Base-by-base conservation (phyloP, 2,329 filamentous ascomycete genomes). In the Blastomyces silverae region DNA sequence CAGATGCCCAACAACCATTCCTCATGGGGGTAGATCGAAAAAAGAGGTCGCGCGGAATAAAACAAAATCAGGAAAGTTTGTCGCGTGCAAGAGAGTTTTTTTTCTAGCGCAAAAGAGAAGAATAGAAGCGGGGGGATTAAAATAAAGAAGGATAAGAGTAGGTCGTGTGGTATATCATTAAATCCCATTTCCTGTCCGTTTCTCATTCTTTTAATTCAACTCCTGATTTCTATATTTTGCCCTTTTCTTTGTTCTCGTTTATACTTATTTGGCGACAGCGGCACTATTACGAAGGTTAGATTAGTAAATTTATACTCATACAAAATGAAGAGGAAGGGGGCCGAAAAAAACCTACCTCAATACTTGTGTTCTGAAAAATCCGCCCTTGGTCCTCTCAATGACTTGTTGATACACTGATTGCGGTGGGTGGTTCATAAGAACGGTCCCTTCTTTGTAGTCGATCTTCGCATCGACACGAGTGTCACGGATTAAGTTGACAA, bases 391-490 rank as follows among this genome's bases (percentile, higher is more conserved):
- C 81, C 92, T 87, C 85, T 99, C 94, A 75, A 99, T 99, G 74
- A 99, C 94, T 80, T 99, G 93, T 82, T 97, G 93, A 81, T 99
- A 97, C 70, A 99, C 93, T 69, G 92, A 96, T 82, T 95, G 94
- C 68, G 94, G 93, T 62, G 93, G 94, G 81, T 99, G 94, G 83
- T 99, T 97, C 93, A 99, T 99, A 72, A 97, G 87, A 63, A 99
- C 94, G 64, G 94, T 97, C 75, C 94, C 94, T 80, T 96, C 91
- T 83, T 97, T 91, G 82, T 96, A 97, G 81, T 99, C 94, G 76
- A 97, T 97, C 87, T 99, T 99, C 74, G 94, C 94, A 76, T 99
- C 94, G 68, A 99, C 90, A 68, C 92, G 87, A 31, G 94, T 99
- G 80, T 99, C 94, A 69, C 94, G 89, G 80, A 99, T 99, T 69